Percentiles rank a stretch among this genome's conserved stretches.
Evolutionary conservation across 1,139 yeast species (phyloP).

Genomic region (Yamadazyma spencermartinsiae): DNA sequence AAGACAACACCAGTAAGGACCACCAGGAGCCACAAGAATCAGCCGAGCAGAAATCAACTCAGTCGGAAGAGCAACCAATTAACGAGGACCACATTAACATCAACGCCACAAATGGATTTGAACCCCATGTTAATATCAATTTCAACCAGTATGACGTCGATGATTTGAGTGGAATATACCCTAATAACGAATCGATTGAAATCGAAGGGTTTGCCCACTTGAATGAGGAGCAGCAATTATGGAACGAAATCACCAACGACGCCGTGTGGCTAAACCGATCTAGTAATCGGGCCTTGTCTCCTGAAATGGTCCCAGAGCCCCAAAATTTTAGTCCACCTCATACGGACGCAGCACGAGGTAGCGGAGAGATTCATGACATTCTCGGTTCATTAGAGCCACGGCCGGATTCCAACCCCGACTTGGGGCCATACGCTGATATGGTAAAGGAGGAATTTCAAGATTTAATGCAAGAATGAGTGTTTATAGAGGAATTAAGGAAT

Average conservation of each 20-base stretch:
- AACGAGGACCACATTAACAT: constrained; percentile 1
- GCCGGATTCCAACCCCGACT: constrained; percentile 9
- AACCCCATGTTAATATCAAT: constrained; percentile 8
- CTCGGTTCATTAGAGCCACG: constrained; percentile 1
- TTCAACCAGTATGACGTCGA: constrained; percentile 16
- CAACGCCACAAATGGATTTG: not conserved
- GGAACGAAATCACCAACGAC: constrained; percentile 74
- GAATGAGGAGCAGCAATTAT: constrained; percentile 60
- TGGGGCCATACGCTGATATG: constrained; percentile 41
- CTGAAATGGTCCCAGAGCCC: constrained; percentile 1
- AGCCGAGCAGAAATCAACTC: not conserved
- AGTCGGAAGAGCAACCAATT: not conserved
- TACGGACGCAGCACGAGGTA: not conserved
- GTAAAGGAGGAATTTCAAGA: constrained; percentile 44
- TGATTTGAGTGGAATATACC: constrained; percentile 31
- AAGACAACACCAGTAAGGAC: not conserved
- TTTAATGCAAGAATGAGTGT: constrained; percentile 23
- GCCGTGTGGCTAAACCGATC: constrained; percentile 61
- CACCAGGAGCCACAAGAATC: not conserved
- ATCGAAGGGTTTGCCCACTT: constrained; percentile 47
- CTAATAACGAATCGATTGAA: constrained; percentile 39
- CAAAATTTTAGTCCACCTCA: not conserved
- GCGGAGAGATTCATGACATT: not conserved
- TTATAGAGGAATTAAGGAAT: not conserved
- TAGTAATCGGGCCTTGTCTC: constrained; percentile 1